A percentile compares a stretch with the other conserved stretches of the same genome.
Conservation (phyloP, 257 asterid genomes). For the Leptodermis oblonga region DNA sequence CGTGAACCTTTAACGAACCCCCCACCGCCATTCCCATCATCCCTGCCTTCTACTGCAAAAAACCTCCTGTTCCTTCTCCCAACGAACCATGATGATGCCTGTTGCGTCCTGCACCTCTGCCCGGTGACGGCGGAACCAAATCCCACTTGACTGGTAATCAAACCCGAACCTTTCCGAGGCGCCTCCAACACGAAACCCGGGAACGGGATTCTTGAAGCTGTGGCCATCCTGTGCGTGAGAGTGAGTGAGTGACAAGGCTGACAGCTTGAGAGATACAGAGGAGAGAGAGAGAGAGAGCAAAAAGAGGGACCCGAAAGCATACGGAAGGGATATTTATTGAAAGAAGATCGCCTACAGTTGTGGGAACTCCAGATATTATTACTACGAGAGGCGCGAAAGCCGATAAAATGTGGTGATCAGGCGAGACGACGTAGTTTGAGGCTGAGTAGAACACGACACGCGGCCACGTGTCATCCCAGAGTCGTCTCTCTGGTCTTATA, state of each 20-base stretch:
- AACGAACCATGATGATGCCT: constrained; percentile 23
- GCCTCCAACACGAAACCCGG: constrained; percentile 2
- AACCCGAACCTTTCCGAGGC: constrained; percentile 13
- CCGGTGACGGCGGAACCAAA: constrained; percentile 31
- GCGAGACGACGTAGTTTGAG: neutral
- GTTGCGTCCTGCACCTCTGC: constrained; percentile 22
- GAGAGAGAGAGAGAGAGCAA: constrained; percentile 6
- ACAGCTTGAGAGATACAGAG: neutral
- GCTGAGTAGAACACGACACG: neutral
- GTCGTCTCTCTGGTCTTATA: too few relatives aligned
- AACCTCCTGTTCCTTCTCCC: constrained; percentile 16
- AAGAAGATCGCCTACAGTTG: neutral
- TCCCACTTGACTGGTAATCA: constrained; percentile 39
- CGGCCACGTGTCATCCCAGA: neutral
- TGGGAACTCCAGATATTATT: neutral
- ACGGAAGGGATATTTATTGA: constrained; percentile 28
- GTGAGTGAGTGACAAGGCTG: neutral
- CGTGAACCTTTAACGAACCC: constrained; percentile 19
- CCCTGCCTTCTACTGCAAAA: neutral
- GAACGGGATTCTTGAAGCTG: constrained; percentile 29
- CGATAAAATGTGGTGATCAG: neutral
- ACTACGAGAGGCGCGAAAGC: constrained; percentile 8
- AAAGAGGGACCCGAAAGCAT: constrained; percentile 11
- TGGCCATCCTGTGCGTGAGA: constrained; percentile 36
- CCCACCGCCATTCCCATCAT: constrained; percentile 15